These are phyloP conservation scores for Verticillium klebahnii DNA, from an alignment of 2,329 filamentous ascomycete genomes.

Conservation along the genomic window DNA sequence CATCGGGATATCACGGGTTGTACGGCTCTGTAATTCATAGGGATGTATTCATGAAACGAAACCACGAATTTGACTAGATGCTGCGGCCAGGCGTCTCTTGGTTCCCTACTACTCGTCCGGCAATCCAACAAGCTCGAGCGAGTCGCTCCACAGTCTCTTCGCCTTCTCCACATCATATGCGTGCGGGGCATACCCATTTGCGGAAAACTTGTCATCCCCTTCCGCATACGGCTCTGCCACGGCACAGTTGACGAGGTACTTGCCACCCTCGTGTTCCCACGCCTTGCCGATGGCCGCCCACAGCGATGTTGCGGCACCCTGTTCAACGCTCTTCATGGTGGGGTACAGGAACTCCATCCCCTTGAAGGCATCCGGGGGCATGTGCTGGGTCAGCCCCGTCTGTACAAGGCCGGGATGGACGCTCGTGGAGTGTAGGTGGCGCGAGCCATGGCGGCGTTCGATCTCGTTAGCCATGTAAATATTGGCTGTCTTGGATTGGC, in stretches of 20 bases:
- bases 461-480: conserved; percentile 46
- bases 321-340: conserved; percentile 20
- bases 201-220: conserved; percentile 2
- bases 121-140: conserved; percentile 7
- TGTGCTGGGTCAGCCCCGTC: conserved; percentile 13
- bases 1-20: too few relatives aligned
- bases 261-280: conserved; percentile 39
- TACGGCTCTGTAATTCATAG: too few relatives aligned
- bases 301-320: conserved; percentile 43
- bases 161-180: conserved; percentile 14
- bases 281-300: conserved; percentile 35
- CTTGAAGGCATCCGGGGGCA: background rate
- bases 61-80: too few relatives aligned
- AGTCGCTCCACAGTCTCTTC: conserved; percentile 5
- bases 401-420: conserved; percentile 42
- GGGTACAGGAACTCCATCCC: background rate
- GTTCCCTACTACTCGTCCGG: conserved; percentile 4
- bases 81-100: background rate
- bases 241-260: conserved; percentile 37
- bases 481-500: conserved; percentile 44
- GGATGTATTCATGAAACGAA: too few relatives aligned
- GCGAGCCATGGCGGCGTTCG: conserved; percentile 38
- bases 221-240: conserved; percentile 1
- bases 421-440: conserved; percentile 37
- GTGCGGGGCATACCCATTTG: background rate